These are phyloP conservation scores for Margaritispora aquatica DNA, from an alignment of 495 filamentous ascomycete species.

Conservation along the genomic window DNA sequence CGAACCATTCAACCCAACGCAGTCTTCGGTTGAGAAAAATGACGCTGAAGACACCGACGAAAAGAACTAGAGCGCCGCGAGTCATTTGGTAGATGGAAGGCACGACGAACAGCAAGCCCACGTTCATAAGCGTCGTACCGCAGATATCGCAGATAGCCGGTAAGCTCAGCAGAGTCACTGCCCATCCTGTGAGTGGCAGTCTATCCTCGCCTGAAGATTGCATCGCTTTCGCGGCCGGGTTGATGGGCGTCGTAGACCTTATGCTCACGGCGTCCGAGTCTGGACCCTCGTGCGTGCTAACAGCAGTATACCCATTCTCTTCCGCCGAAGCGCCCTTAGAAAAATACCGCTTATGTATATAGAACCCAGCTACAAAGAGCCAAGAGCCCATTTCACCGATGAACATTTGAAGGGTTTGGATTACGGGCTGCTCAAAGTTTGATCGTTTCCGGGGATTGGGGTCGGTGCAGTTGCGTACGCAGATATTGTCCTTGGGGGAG, in stretches of 20 bases:
- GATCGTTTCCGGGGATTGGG: constrained; percentile 58
- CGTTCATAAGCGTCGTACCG: constrained; percentile 95
- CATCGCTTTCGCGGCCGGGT: constrained; percentile 44
- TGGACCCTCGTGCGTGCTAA: constrained; percentile 24
- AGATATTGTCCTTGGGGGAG: constrained; percentile 80
- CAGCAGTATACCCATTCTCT: constrained; percentile 61
- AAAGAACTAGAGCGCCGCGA: constrained; percentile 85
- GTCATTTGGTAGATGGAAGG: constrained; percentile 99
- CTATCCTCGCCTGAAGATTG: constrained; percentile 38
- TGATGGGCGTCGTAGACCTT: constrained; percentile 34
- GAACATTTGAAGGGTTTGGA: constrained; percentile 95
- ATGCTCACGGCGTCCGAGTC: constrained; percentile 41
- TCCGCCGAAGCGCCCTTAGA: constrained; percentile 32
- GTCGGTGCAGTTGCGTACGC: constrained; percentile 81
- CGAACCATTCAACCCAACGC: constrained; percentile 80
- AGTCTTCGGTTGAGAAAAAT: constrained; percentile 76
- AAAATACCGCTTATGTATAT: constrained; percentile 55
- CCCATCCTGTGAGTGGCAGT: constrained; percentile 61
- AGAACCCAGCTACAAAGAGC: constrained; percentile 67
- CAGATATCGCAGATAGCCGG: constrained; percentile 92
- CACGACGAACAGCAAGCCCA: constrained; percentile 86
- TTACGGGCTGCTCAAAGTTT: constrained; percentile 88
- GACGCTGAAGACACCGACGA: constrained; percentile 93
- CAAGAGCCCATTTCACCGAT: constrained; percentile 89
- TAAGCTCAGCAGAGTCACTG: constrained; percentile 69